A percentile compares a stretch with the other conserved stretches of the same genome.
These are phyloP conservation scores for Paralagenidium karlingii DNA, from an alignment of 352 stramenopile genomes.

Conservation along the genomic window DNA sequence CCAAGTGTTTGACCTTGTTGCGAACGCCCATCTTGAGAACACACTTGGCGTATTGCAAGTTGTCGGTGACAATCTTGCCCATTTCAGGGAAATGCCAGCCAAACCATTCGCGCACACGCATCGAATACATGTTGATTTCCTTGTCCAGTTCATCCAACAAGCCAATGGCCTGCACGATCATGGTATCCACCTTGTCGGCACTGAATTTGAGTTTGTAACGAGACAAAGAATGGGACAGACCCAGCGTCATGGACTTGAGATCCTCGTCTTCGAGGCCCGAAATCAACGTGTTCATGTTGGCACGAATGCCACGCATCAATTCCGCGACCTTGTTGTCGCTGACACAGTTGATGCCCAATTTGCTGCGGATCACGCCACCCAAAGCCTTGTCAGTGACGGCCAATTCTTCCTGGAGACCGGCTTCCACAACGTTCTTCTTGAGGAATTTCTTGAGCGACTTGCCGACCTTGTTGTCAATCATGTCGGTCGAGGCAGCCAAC, in stretches of 20 bases:
- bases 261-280: constrained; percentile 83
- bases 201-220: constrained; percentile 99
- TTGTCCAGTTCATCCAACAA: constrained; percentile 99
- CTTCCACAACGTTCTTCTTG: constrained; percentile 98
- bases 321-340: constrained; percentile 90
- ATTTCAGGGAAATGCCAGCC: constrained; percentile 96
- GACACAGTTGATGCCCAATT: constrained; percentile 89
- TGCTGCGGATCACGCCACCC: constrained; percentile 96
- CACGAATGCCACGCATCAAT: constrained; percentile 94
- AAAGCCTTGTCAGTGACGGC: constrained; percentile 96
- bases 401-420: constrained; percentile 89
- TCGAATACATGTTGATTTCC: constrained; percentile 99
- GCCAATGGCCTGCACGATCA: constrained; percentile 99
- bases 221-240: constrained; percentile 96
- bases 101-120: constrained; percentile 99
- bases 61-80: constrained; percentile 97
- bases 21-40: constrained; percentile 93
- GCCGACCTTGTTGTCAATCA: constrained; percentile 96
- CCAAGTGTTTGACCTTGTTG: constrained; percentile 86
- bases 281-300: constrained; percentile 93
- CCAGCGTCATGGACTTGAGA: constrained; percentile 96
- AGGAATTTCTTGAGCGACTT: constrained; percentile 98
- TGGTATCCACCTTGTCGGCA: constrained; percentile 99
- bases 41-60: constrained; percentile 97
- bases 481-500: constrained; percentile 92